Evolutionary conservation across 2,329 filamentous ascomycete species (phyloP).

Genomic region (Pseudocercospora musae): DNA sequence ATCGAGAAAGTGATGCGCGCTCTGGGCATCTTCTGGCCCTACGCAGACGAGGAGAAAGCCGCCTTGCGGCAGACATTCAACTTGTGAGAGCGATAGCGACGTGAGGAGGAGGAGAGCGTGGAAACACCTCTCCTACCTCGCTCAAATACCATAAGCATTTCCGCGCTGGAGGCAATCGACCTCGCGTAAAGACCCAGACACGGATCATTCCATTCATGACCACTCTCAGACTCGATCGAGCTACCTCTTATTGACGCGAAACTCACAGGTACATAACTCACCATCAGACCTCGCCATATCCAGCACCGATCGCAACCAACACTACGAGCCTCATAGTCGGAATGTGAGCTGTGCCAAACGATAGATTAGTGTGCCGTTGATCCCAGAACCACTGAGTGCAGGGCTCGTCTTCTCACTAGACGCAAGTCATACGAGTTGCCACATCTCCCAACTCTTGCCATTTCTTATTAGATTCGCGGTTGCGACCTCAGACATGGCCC

Average conservation of each 20-base stretch:
- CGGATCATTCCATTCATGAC: not conserved
- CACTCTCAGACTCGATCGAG: not conserved
- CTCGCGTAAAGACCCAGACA: not conserved
- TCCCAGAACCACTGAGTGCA: no score
- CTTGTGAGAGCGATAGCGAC: not conserved
- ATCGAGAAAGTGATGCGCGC: constrained; percentile 1
- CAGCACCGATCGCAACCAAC: not conserved
- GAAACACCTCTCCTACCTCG: not conserved
- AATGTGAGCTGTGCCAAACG: not conserved
- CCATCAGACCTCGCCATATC: not conserved
- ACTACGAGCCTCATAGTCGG: not conserved
- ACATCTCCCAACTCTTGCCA: not conserved
- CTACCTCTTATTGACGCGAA: not conserved
- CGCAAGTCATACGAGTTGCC: not conserved
- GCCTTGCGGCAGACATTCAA: not conserved
- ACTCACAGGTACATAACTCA: not conserved
- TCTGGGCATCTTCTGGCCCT: constrained; percentile 6
- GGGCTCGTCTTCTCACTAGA: no score
- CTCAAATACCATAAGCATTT: not conserved
- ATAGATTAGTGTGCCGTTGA: not conserved
- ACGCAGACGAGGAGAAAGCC: not conserved
- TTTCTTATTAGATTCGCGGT: not conserved
- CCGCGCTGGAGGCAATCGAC: not conserved
- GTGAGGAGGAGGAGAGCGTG: not conserved
- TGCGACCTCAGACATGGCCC: not conserved